Base-by-base conservation (phyloP, 2,329 filamentous ascomycete genomes). In the Shiraia sp. region DNA sequence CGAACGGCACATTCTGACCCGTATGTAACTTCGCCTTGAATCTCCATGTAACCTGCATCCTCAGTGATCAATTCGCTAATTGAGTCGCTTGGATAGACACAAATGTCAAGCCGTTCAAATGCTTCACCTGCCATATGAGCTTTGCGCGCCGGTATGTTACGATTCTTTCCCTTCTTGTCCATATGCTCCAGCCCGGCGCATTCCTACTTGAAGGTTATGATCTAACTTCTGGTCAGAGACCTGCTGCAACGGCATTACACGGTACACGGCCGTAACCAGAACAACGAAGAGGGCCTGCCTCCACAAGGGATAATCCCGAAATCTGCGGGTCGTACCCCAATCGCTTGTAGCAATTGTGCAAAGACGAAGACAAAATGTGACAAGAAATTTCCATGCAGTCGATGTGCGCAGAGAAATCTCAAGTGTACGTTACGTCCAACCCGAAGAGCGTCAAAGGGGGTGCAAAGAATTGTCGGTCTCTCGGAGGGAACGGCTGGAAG, bases 61-160 rank as follows among this genome's bases (percentile, higher is more conserved):
- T n/a, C n/a, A n/a, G n/a, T n/a, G n/a, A n/a, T n/a, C n/a, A n/a
- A n/a, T n/a, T n/a, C n/a, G n/a, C n/a, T n/a, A 12, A 7, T 23
- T 34, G 13, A 7, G 15, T 25, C 36, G 17, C 32, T 29, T 15
- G 32, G 42, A 8, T 51, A 77, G 75, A 78, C 50, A 78, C 75
- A 40, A 77, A 78, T 56, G 74, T 78, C n/a, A 78, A 78, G 61
- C 75, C 75, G 2, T 78, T 76, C 69, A 78, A 77, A 64, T 78
- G 75, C 61, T 76, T 75, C 45, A 77, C 73, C 25, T 78, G 75
- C 55, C 75, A 78, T 47, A 78, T 78, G 75, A 77, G 75, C 43
- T 78, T 78, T 55, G 75, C 75, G 49, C 66, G 75, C 50, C 69
- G 75, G 75, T 78, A 58, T 42, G 73, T 69, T 13, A 10, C 26